phyloP scores from a whole-genome alignment of 257 asterid species.

The Capsicum rhomboideum region DNA sequence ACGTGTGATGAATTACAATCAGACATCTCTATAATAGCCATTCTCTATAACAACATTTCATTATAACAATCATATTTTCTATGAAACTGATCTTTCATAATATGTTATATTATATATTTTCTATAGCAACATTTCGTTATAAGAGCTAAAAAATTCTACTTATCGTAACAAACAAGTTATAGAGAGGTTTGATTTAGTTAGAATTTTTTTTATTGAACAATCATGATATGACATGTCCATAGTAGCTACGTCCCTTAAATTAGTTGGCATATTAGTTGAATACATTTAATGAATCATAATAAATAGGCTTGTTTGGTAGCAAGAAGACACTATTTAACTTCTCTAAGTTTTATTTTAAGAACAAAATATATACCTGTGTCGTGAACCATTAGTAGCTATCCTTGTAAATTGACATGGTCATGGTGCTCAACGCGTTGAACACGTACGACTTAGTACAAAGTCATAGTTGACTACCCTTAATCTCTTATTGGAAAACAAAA shows the following conservation, averaged over 20 bases:
- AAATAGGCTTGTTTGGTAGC: neutral
- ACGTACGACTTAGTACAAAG: neutral
- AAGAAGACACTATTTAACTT: neutral
- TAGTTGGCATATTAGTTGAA: neutral
- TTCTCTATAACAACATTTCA: neutral
- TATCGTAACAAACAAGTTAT: neutral
- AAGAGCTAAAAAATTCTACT: neutral
- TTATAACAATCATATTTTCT: neutral
- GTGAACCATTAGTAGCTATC: neutral
- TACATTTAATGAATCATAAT: neutral
- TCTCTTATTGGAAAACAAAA: neutral
- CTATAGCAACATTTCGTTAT: neutral
- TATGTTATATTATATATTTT: neutral
- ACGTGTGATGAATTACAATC: no score
- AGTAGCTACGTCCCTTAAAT: neutral
- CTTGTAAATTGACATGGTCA: neutral
- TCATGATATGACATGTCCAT: neutral
- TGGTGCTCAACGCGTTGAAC: neutral
- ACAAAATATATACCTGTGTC: neutral
- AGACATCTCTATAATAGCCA: neutral
- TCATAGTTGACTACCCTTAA: neutral
- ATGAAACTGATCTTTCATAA: neutral
- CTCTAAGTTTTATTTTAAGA: neutral
- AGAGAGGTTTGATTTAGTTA: neutral
- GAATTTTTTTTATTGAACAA: neutral